Conservation (phyloP, 164 flowering plant genomes). For the Santalum album region DNA sequence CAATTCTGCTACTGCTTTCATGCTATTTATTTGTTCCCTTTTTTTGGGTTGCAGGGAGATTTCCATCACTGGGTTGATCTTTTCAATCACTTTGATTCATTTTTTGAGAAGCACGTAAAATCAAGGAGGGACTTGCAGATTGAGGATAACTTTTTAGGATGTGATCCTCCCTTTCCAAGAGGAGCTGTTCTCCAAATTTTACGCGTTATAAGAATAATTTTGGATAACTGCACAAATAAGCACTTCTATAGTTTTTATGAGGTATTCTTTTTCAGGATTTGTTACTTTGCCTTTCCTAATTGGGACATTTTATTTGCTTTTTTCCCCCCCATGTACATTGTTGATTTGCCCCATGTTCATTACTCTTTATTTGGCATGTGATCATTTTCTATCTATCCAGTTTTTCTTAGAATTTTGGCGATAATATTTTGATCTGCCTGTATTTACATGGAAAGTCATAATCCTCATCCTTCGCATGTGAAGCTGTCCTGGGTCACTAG, state of each 20-base stretch:
- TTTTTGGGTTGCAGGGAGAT: constrained; percentile 62
- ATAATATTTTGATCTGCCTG: no score
- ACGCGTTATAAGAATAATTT: constrained; percentile 71
- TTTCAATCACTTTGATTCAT: constrained; percentile 85
- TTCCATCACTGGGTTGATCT: constrained; percentile 97
- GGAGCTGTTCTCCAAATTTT: constrained; percentile 83
- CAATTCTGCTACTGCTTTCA: background rate
- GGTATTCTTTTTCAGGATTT: constrained; percentile 29
- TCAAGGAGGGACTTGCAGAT: constrained; percentile 81
- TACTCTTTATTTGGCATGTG: no score
- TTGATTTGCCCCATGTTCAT: no score
- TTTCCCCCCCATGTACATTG: no score
- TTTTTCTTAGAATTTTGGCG: no score
- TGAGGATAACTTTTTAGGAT: constrained; percentile 58
- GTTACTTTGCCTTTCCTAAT: background rate
- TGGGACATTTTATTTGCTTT: no score
- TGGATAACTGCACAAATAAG: constrained; percentile 89
- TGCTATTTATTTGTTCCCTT: constrained; percentile 6
- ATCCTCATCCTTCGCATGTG: no score
- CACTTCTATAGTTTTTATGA: constrained; percentile 83
- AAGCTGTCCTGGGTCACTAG: no score
- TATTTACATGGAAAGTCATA: no score
- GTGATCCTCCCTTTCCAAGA: constrained; percentile 82
- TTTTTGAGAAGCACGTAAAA: constrained; percentile 74
- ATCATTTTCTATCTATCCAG: no score